Evolutionary conservation across 345 rosid species (phyloP).

Genomic region (Eucalyptus paniculata): DNA sequence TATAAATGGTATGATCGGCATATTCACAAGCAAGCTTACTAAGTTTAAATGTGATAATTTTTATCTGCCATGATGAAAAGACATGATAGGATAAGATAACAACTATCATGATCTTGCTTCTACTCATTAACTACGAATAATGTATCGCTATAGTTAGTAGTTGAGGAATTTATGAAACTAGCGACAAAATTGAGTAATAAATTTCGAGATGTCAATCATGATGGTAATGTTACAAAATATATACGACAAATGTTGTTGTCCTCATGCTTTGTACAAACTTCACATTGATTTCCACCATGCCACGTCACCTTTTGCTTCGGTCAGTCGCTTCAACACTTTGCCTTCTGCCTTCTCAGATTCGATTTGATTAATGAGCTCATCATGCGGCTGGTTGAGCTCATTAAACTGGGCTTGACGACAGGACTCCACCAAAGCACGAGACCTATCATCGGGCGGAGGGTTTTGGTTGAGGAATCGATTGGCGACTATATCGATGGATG

Average conservation of each 20-base stretch:
- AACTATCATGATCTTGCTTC: neutral
- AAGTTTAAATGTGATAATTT: neutral
- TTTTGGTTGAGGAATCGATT: no score
- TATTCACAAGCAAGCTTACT: neutral
- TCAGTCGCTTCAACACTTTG: no score
- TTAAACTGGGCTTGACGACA: no score
- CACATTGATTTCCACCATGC: neutral
- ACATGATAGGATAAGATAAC: neutral
- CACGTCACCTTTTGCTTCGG: no score
- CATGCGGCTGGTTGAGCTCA: no score
- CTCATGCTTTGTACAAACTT: neutral
- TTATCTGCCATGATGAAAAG: neutral
- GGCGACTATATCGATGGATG: no score
- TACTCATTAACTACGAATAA: neutral
- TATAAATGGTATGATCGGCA: no score
- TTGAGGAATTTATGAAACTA: neutral
- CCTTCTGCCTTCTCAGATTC: no score
- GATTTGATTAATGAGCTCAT: no score
- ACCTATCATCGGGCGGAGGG: no score
- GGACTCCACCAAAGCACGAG: no score
- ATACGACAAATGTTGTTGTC: neutral
- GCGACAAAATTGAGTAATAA: neutral
- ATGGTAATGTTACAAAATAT: neutral
- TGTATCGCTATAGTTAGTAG: neutral
- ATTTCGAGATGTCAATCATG: neutral